A percentile compares a stretch with the other conserved stretches of the same genome.
These are phyloP conservation scores for Andrographis paniculata DNA, from an alignment of 305 asterid genomes.

Conservation along the genomic window DNA sequence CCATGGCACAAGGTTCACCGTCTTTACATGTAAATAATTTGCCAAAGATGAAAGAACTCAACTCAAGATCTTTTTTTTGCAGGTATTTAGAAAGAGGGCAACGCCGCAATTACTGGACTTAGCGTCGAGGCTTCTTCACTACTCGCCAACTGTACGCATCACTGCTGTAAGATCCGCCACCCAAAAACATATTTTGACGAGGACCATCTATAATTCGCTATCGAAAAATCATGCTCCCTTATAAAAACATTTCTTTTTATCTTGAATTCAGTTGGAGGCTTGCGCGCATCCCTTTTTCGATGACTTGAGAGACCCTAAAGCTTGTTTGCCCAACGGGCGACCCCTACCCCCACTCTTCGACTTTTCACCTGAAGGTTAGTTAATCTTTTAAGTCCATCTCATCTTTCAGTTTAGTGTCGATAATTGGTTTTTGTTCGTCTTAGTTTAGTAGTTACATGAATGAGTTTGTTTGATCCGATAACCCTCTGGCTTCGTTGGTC, in stretches of 20 bases:
- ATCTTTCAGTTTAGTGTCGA: no score
- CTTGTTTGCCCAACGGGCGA: conserved; percentile 64
- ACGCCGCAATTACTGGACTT: conserved; percentile 84
- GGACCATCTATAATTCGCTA: background rate
- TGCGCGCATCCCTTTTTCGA: conserved; percentile 96
- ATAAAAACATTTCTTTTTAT: no score
- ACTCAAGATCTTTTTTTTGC: conserved; percentile 11
- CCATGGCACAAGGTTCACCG: conserved; percentile 94
- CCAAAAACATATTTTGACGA: background rate
- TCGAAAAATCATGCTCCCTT: background rate
- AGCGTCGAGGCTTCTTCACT: conserved; percentile 86
- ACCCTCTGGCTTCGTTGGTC: background rate
- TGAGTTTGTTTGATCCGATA: background rate
- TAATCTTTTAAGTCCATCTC: no score
- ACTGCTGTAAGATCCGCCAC: conserved; percentile 60
- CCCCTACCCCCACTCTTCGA: conserved; percentile 78
- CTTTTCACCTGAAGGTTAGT: conserved; percentile 79
- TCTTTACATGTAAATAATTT: background rate
- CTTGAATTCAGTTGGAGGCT: conserved; percentile 8
- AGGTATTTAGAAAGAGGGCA: conserved; percentile 68
- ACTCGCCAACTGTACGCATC: conserved; percentile 81
- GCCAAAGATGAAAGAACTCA: no score
- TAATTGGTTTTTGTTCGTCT: no score
- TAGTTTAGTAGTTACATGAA: no score
- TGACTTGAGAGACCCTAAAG: conserved; percentile 57